Conservation (phyloP, 352 stramenopile genomes). For the Phytophthora litchii region DNA sequence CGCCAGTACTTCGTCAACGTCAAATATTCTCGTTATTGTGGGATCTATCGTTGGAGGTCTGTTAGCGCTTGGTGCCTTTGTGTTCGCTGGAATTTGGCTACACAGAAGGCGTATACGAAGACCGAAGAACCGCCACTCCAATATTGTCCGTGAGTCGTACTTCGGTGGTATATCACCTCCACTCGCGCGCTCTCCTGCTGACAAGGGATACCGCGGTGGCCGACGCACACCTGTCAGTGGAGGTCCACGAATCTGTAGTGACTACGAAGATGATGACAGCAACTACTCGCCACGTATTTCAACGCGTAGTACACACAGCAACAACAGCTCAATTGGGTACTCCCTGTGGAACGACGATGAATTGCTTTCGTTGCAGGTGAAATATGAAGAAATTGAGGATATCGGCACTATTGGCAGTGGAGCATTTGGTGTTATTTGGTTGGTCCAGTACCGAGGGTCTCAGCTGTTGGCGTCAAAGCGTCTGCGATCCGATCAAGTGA, state of each 20-base stretch:
- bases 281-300: slow-evolving; percentile 37
- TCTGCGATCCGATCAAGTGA: slow-evolving; percentile 49
- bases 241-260: slow-evolving; percentile 17
- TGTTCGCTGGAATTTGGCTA: slow-evolving; percentile 29
- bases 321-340: slow-evolving; percentile 43
- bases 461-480: slow-evolving; percentile 57
- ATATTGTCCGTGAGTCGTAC: slow-evolving; percentile 34
- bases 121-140: slow-evolving; percentile 8
- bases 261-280: slow-evolving; percentile 31
- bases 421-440: slow-evolving; percentile 53
- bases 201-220: slow-evolving; percentile 34
- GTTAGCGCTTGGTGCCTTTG: slow-evolving; percentile 30
- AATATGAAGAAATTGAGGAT: slow-evolving; percentile 56
- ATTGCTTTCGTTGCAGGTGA: slow-evolving; percentile 53
- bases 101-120: slow-evolving; percentile 20
- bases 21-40: slow-evolving; percentile 32
- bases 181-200: slow-evolving; percentile 25
- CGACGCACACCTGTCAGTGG: slow-evolving; percentile 34
- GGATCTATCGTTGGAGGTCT: slow-evolving; percentile 46
- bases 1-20: slow-evolving; percentile 4
- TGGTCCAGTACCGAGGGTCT: slow-evolving; percentile 48
- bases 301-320: slow-evolving; percentile 43
- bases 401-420: slow-evolving; percentile 53
- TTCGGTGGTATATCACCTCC: slow-evolving; percentile 44
- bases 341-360: slow-evolving; percentile 65